Base-by-base conservation (phyloP, 2,329 filamentous ascomycete genomes). In the Botrytis medusae region DNA sequence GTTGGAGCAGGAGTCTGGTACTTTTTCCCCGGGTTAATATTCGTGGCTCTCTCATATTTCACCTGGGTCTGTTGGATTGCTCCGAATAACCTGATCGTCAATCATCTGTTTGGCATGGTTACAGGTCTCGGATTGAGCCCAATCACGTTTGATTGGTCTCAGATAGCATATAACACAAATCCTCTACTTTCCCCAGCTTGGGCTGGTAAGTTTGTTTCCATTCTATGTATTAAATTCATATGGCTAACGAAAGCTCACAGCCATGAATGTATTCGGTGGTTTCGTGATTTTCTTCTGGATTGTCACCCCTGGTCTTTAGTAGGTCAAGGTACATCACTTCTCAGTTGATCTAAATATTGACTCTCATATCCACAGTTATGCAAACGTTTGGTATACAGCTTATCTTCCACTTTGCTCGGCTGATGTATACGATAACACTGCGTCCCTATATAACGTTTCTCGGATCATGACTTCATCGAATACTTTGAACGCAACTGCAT, bases 131-230 rank as follows among this genome's bases (percentile, higher is more conserved):
- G 68, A 44, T 60, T 70, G 18, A 70, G 68, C 48, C 68, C 68
- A 18, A 61, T 93, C 59, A 93, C 91, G 0, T 92, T 93, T 78
- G 91, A 93, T 83, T 93, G 91, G 91, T 91, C 90, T 7, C 90
- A 93, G 78, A 86, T 93, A 72, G 86, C 76, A 16, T 77, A 75
- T 59, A 75, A 77, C 60, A 68, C 69, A 6, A 76, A 72, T 64
- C 44, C 81, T 77, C 75, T 82, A 7, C 90, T 93, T 67, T 79
- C 77, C 32, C 91, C 91, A 4, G 93, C 90, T 88, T 88, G 91
- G 79, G 92, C 69, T 5, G 69, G 69, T 71, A 29, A 22, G 68
- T 70, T 46, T 22, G 12, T 42, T 51, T 59, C 1, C 29, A 8
- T 9, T 18, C 4, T n/a, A n/a, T 65, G 10, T 10, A 48, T 34